A percentile compares a stretch with the other conserved stretches of the same genome.
Conservation (phyloP, 2,329 filamentous ascomycete species). For the Sarocladium strictum region DNA sequence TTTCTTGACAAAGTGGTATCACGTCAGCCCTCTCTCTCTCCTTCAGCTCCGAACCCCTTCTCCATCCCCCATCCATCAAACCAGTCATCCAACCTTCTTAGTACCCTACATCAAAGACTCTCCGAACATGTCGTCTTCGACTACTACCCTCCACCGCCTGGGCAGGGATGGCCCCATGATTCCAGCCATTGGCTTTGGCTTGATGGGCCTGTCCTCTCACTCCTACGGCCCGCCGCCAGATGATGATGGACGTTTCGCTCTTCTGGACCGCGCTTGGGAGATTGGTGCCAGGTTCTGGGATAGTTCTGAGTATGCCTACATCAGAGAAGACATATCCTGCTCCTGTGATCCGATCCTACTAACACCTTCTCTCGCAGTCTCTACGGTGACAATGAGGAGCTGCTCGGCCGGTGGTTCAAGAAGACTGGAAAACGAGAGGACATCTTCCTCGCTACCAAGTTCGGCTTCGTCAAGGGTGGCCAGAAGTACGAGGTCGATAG, state of each 20-base stretch:
- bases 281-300: constrained; percentile 44
- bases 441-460: constrained; percentile 38
- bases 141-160: constrained; percentile 21
- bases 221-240: constrained; percentile 22
- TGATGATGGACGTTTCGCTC: constrained; percentile 39
- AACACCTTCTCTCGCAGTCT: constrained; percentile 13
- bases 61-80: neutral
- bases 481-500: constrained; percentile 14
- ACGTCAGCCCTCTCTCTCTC: too few species aligned
- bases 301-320: constrained; percentile 24
- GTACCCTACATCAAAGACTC: neutral
- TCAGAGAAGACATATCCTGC: too few species aligned
- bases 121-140: neutral
- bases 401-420: constrained; percentile 42
- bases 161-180: constrained; percentile 46
- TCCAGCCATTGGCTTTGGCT: constrained; percentile 41
- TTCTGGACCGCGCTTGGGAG: constrained; percentile 42
- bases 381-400: constrained; percentile 40
- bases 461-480: constrained; percentile 13
- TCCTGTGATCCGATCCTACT: neutral
- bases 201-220: constrained; percentile 35
- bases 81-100: neutral
- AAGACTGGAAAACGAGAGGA: constrained; percentile 35
- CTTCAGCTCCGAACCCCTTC: neutral
- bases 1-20: too few species aligned